Conservation (phyloP, 345 rosid genomes). For the Tarenaya hassleriana region DNA sequence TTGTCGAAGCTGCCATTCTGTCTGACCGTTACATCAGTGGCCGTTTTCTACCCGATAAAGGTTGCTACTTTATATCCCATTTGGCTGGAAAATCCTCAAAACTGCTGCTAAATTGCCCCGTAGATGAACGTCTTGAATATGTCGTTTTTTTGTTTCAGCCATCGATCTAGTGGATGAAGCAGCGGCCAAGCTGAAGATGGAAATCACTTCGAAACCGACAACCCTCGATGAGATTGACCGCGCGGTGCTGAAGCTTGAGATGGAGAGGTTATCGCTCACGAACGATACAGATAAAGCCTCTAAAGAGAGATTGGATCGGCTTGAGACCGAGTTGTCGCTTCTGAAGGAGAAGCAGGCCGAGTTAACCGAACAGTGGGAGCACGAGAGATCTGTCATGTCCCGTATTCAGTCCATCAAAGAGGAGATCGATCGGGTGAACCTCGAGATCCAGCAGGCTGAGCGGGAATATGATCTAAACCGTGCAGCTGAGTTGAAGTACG, state of each 20-base stretch:
- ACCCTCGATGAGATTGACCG: slow-evolving; percentile 97
- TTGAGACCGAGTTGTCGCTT: slow-evolving; percentile 66
- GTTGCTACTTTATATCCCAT: slow-evolving; percentile 30
- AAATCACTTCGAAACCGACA: slow-evolving; percentile 96
- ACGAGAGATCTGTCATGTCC: slow-evolving; percentile 93
- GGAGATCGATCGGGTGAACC: slow-evolving; percentile 94
- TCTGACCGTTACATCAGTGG: slow-evolving; percentile 99
- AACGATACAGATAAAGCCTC: slow-evolving; percentile 94
- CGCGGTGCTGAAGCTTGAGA: slow-evolving; percentile 84
- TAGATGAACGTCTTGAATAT: neutral
- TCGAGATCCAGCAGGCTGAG: slow-evolving; percentile 98
- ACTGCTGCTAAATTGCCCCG: slow-evolving; percentile 8
- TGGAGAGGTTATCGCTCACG: slow-evolving; percentile 93
- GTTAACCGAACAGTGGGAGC: slow-evolving; percentile 96
- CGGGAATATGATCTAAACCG: slow-evolving; percentile 98
- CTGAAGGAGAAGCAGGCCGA: slow-evolving; percentile 79
- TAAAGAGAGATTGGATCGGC: slow-evolving; percentile 77
- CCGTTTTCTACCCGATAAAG: slow-evolving; percentile 96
- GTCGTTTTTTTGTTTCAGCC: slow-evolving; percentile 47
- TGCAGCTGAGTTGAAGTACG: slow-evolving; percentile 95
- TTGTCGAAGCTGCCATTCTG: slow-evolving; percentile 93
- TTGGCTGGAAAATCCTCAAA: slow-evolving; percentile 4
- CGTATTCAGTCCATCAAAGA: slow-evolving; percentile 93
- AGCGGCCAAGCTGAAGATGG: slow-evolving; percentile 98
- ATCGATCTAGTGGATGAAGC: slow-evolving; percentile 99